phyloP scores from a whole-genome alignment of 106 monocot genomes.

The Iris macrosiphon region DNA sequence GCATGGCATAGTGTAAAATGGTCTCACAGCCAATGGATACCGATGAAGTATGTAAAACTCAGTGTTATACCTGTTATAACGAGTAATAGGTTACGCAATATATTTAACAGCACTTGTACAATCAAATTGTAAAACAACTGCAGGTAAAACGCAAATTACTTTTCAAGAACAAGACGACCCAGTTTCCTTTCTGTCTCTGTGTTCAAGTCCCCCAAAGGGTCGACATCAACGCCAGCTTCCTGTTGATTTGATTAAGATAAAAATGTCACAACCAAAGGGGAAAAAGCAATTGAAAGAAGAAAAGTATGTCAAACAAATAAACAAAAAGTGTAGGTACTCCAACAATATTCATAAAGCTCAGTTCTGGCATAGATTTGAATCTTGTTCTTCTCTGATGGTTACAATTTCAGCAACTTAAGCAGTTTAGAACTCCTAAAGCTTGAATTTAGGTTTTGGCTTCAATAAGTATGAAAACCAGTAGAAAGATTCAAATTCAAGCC shows the following conservation, averaged over 20 bases:
- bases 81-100: slow-evolving; percentile 4
- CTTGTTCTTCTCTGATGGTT: no score
- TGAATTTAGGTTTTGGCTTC: no score
- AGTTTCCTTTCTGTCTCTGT: slow-evolving; percentile 88
- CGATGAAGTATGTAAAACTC: slow-evolving; percentile 88
- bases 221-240: slow-evolving; percentile 87
- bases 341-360: no score
- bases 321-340: neutral
- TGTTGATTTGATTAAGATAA: slow-evolving; percentile 8
- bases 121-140: neutral
- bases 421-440: no score
- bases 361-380: no score
- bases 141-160: slow-evolving; percentile 33
- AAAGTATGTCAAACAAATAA: neutral
- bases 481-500: no score
- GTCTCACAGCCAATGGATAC: slow-evolving; percentile 88
- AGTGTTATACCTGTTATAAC: slow-evolving; percentile 59
- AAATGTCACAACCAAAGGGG: neutral
- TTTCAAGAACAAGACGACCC: slow-evolving; percentile 82
- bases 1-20: slow-evolving; percentile 99
- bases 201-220: slow-evolving; percentile 85
- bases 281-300: neutral
- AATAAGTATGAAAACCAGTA: no score
- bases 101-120: neutral
- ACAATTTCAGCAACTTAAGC: no score